Base-by-base conservation (phyloP, 768 basidiomycete species). In the Kwoniella pini region DNA sequence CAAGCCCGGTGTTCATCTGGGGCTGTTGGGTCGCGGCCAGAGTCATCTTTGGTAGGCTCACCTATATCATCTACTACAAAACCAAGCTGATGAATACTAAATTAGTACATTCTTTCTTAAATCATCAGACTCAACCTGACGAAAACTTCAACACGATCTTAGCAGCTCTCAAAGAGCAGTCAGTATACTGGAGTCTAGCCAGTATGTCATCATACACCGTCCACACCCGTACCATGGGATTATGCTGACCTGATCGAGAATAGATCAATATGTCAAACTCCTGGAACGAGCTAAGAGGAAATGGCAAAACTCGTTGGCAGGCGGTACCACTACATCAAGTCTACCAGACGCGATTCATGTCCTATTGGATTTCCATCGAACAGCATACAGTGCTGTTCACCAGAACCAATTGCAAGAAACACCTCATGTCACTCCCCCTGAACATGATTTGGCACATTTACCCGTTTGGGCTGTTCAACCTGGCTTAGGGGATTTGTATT, bases 1-100 rank as follows among this genome's bases (percentile, higher is more conserved):
- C 66, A 2, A 68, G 72, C 4, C 76, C 76, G n/a, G 40, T 77
- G 33, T 72, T 77, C 61, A 71, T 76, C 19, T 77, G 74, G 74
- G 55, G 61, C 2, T 72, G 71, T 45, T 77, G 76, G 76, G 71
- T 77, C 15, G 74, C 74, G 0, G 76, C 74, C 15, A 64, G 76
- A 42, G 67, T 76, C 4, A 53, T 71, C 24, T 76, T 74, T 54
- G 72, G 75, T 76, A 30, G 36, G 70, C 67, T 17, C 21, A 5
- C 12, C 7, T 22, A 26, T 2, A 31, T n/a, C 10, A 21, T 27
- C 12, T 24, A 33, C 22, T 21, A 10, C 17, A 33, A 15, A 15
- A 36, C 7, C 15, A 7, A 15, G 33, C 15, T 33, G 19, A 9
- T 28, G 21, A 30, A 27, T 38, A 6, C 28, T 0, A 15, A 12